These are phyloP conservation scores for Botrytis medusae DNA, from an alignment of 2,329 filamentous ascomycete species.

Conservation along the genomic window DNA sequence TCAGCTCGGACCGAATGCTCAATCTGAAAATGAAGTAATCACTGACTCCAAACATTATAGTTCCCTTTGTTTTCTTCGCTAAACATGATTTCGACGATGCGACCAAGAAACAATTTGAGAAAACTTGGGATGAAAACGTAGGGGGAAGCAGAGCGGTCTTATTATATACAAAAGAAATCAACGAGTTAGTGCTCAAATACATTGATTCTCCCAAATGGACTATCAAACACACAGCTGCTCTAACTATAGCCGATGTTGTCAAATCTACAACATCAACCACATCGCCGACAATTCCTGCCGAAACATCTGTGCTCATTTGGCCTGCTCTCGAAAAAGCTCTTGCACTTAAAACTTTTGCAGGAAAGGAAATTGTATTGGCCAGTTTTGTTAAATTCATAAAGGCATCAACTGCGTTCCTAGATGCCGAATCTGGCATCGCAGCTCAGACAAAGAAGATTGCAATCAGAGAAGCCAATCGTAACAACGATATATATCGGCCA, in stretches of 20 bases:
- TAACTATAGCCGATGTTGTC: conserved; percentile 74
- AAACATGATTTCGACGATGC: conserved; percentile 83
- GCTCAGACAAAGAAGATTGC: conserved; percentile 76
- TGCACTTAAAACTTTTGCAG: conserved; percentile 85
- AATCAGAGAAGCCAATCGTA: conserved; percentile 84
- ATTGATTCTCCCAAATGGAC: conserved; percentile 84
- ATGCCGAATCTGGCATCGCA: conserved; percentile 51
- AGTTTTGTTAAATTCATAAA: conserved; percentile 77
- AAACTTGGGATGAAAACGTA: conserved; percentile 89
- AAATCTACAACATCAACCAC: conserved; percentile 60
- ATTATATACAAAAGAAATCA: conserved; percentile 82
- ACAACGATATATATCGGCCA: conserved; percentile 80
- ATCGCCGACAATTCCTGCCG: conserved; percentile 52
- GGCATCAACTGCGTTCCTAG: conserved; percentile 60
- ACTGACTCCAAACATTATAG: conserved; percentile 24
- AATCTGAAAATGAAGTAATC: background rate
- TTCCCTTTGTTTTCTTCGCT: conserved; percentile 86
- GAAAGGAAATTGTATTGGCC: conserved; percentile 81
- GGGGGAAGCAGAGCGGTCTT: conserved; percentile 79
- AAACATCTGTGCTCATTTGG: conserved; percentile 69
- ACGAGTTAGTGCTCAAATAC: conserved; percentile 63
- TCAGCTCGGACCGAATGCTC: background rate
- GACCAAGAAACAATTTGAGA: conserved; percentile 74
- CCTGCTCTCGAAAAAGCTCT: conserved; percentile 79
- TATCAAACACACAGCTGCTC: conserved; percentile 83